phyloP scores from a whole-genome alignment of 176 grass and related monocot species.

The Cymbopogon citratus region DNA sequence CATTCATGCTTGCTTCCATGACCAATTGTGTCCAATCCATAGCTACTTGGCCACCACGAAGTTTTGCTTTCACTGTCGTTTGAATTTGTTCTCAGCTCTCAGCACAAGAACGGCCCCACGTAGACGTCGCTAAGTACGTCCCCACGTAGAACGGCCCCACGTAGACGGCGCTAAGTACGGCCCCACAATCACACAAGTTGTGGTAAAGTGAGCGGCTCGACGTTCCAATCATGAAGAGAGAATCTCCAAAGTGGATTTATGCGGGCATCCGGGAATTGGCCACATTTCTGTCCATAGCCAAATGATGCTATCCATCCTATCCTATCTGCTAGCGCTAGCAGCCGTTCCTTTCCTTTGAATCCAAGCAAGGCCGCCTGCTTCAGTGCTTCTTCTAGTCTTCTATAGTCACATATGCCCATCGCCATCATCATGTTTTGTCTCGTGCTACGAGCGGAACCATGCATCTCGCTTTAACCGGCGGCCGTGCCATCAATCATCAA shows the following conservation, averaged over 20 bases:
- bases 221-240: slow-evolving; percentile 33
- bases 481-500: background rate
- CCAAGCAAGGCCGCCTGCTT: slow-evolving; percentile 18
- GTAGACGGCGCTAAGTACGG: too few relatives aligned
- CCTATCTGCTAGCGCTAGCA: background rate
- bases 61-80: background rate
- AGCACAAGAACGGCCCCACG: background rate
- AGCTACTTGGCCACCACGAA: background rate
- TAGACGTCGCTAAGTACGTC: background rate
- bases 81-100: background rate
- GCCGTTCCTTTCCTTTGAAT: slow-evolving; percentile 1
- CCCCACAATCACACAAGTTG: too few relatives aligned
- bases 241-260: slow-evolving; percentile 40
- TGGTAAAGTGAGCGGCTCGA: slow-evolving; percentile 7
- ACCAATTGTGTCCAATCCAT: too few relatives aligned
- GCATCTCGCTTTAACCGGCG: background rate
- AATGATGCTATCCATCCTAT: background rate
- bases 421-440: slow-evolving; percentile 36
- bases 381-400: background rate
- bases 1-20: too few relatives aligned
- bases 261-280: slow-evolving; percentile 28
- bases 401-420: background rate
- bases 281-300: slow-evolving; percentile 13
- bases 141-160: too few relatives aligned
- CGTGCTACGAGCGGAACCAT: background rate